Base-by-base conservation (phyloP, 1,284 basidiomycete genomes). In the Termitomyces sp. region DNA sequence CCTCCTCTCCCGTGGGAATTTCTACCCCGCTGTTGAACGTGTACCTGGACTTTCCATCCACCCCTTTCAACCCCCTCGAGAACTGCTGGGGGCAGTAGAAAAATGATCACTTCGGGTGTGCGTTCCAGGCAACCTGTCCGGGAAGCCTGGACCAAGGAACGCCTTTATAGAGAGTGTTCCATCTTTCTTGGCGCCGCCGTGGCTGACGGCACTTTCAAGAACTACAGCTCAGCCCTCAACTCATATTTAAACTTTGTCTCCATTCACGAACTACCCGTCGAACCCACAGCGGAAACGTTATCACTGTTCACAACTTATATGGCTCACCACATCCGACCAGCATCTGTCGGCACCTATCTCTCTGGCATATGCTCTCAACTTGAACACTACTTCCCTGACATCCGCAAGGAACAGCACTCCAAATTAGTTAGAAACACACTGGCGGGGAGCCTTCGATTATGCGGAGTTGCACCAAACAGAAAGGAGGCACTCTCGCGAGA, bases 361-460 rank as follows among this genome's bases (percentile, higher is more conserved):
- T 59, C 59, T 1, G 57, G 62, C 0, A 62, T 64, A 6, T 51
- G 49, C 18, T 37, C 57, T 24, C 35, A 54, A n/a, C 51, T 47
- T 5, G 37, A 55, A 26, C 54, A 55, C 1, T 54, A 19, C 6
- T 61, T 54, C 28, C 54, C 54, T 1, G n/a, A 60, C 8, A 39
- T 62, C 16, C 26, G 45, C 1, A 9, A 28, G 0, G 9, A n/a
- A 9, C 16, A 49, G 3, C 16, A 46, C 3, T 53, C 52, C 7
- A 5, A n/a, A 1, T 40, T 61, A 1, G 56, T 63, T n/a, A 26
- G 13, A 6, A 38, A 49, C 3, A 60, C 57, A 0, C 48, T 63
- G 3, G 11, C 43, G n/a, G 57, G 61, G 0, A 56, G 56, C 34
- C 37, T 48, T 4, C 30, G 40, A 2, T 24, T 59, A 9, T 4